Base-by-base conservation (phyloP, 768 basidiomycete genomes). In the Boletus rex-veris region DNA sequence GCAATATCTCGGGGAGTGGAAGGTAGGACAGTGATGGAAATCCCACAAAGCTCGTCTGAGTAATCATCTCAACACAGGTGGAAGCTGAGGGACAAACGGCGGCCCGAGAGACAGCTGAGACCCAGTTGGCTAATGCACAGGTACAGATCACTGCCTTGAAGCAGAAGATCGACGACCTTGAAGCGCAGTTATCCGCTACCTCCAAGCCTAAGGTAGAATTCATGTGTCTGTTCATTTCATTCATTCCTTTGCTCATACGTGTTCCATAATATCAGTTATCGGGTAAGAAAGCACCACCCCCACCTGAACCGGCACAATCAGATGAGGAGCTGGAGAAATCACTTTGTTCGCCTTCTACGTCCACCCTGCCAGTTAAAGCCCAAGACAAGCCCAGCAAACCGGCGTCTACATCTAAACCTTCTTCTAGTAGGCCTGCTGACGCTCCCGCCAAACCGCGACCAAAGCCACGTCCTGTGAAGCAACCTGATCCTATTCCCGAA, bases 151-250 rank as follows among this genome's bases (percentile, higher is more conserved):
- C 57, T 19, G 50, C 49, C 16, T 54, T 63, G 31, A 73, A 77
- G 55, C 76, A 75, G 49, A 70, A 74, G 57, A 64, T 80, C 24
- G 65, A 74, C 18, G 76, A 76, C 45, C 72, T 85, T 15, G 72
- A 79, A 57, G 60, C 63, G 4, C 76, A 78, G 31, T 64, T 82
- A 2, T 74, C 77, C 40, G 61, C 68, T 11, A 73, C 69, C 68
- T 19, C 66, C 64, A 54, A 71, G 66, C 48, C 69, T 64, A 43
- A 70, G 64, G 47, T 60, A 42, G 2, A 47, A 30, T 44, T 42
- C 37, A 38, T 24, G 11, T 33, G 15, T 52, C 12, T 24, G 21
- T 11, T 43, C 28, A 6, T 64, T 55, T 18, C 11, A 59, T 69
- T 16, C 63, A 58, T 57, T 30, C 26, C 9, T 24, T 12, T 3